Evolutionary conservation across 2,329 filamentous ascomycete genomes (phyloP).

Genomic region (Talaromyces sp.): DNA sequence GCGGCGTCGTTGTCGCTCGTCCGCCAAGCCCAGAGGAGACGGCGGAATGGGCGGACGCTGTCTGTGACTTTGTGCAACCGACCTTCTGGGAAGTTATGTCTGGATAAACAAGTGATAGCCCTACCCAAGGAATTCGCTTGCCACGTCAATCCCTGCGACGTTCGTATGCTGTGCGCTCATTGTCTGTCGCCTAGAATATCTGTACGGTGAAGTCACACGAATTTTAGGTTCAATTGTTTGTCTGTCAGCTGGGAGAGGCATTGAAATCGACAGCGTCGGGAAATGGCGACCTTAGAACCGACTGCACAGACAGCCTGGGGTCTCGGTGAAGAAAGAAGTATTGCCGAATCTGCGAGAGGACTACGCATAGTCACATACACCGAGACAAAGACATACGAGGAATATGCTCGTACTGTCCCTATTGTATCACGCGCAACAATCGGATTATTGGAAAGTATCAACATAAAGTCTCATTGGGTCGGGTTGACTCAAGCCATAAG

Average conservation of each 20-base stretch:
- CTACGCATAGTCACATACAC: background rate
- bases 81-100: background rate
- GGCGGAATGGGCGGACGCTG: conserved; percentile 9
- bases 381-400: background rate
- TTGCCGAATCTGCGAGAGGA: background rate
- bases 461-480: background rate
- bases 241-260: background rate
- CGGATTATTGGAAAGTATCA: background rate
- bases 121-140: background rate
- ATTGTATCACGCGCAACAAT: background rate
- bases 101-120: background rate
- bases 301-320: background rate
- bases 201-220: background rate
- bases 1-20: background rate
- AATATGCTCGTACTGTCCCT: background rate
- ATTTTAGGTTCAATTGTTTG: background rate
- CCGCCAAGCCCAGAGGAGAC: conserved; percentile 4
- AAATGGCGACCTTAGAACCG: background rate
- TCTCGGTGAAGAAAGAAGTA: background rate
- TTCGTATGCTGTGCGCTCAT: background rate
- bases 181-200: background rate
- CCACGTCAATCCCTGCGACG: background rate
- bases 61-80: background rate
- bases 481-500: conserved; percentile 16
- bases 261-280: background rate